phyloP scores from a whole-genome alignment of 805 yeast genomes.

The Candida hispaniensis region DNA sequence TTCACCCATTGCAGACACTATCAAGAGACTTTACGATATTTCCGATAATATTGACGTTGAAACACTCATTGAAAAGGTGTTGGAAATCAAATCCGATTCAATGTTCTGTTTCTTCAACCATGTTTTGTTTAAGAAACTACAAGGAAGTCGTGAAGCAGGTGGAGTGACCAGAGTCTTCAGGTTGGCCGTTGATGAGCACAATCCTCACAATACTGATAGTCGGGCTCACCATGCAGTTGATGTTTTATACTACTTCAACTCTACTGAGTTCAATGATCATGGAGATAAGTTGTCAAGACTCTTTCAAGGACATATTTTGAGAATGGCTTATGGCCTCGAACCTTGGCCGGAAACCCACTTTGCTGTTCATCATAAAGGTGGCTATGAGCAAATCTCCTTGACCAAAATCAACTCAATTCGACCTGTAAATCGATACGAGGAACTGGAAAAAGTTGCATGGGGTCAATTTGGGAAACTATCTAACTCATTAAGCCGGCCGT shows the following conservation, averaged over 20 bases:
- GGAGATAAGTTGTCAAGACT: slow-evolving; percentile 11
- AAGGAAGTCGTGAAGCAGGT: background rate
- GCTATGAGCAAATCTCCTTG: slow-evolving; percentile 12
- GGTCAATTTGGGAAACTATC: slow-evolving; percentile 7
- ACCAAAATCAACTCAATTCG: background rate
- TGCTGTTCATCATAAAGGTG: slow-evolving; percentile 8
- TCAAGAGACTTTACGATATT: slow-evolving; percentile 3
- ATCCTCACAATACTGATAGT: slow-evolving; percentile 14
- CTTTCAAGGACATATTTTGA: slow-evolving; percentile 10
- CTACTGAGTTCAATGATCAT: slow-evolving; percentile 12
- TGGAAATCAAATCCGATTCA: slow-evolving; percentile 14
- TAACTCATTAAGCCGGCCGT: background rate
- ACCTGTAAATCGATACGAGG: slow-evolving; percentile 9
- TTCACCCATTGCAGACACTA: slow-evolving; percentile 2
- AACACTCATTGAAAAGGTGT: background rate
- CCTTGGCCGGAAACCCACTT: slow-evolving; percentile 11
- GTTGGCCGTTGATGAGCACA: slow-evolving; percentile 11
- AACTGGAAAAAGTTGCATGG: slow-evolving; percentile 3
- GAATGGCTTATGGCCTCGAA: slow-evolving; percentile 10
- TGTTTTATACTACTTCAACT: slow-evolving; percentile 14
- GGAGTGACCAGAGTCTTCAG: slow-evolving; percentile 1
- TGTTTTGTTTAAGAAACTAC: slow-evolving; percentile 7
- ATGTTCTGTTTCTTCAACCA: slow-evolving; percentile 14
- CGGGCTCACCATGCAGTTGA: slow-evolving; percentile 14
- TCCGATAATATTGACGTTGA: background rate